Conservation (phyloP, 2,329 filamentous ascomycete species). For the Pestalotiopsis sp. region DNA sequence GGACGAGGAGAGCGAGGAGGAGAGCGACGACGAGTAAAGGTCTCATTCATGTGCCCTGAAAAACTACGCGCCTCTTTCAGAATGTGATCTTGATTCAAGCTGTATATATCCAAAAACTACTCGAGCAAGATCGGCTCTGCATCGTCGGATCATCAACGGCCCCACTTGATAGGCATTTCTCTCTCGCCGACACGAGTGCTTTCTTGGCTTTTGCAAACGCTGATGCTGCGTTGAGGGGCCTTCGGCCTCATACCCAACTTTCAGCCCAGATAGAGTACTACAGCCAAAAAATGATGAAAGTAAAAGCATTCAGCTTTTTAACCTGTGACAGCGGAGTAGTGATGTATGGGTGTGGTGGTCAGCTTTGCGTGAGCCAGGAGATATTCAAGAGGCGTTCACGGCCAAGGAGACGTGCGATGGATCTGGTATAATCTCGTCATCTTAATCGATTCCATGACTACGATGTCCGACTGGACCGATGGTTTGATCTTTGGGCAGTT, state of each 20-base stretch:
- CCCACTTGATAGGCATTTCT: neutral
- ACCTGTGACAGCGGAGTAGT: neutral
- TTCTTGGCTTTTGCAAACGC: neutral
- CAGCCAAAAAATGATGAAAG: neutral
- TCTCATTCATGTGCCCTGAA: neutral
- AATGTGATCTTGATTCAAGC: neutral
- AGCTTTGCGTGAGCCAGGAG: neutral
- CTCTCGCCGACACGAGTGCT: neutral
- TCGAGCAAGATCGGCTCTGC: neutral
- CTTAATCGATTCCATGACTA: too few relatives aligned
- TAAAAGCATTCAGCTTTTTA: neutral
- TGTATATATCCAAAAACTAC: neutral
- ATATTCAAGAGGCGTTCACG: neutral
- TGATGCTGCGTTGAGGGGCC: neutral
- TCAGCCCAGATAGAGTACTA: constrained; percentile 1
- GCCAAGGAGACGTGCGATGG: too few relatives aligned
- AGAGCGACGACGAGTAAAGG: constrained; percentile 12
- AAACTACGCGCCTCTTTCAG: neutral
- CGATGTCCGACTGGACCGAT: too few relatives aligned
- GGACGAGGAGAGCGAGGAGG: constrained; percentile 20
- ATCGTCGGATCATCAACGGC: neutral
- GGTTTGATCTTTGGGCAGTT: too few relatives aligned
- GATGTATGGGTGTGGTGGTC: neutral
- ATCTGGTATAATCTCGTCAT: too few relatives aligned
- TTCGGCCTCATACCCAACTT: neutral